Conservation (phyloP, 768 basidiomycete species). For the Brasilioporus rufonigricans region DNA sequence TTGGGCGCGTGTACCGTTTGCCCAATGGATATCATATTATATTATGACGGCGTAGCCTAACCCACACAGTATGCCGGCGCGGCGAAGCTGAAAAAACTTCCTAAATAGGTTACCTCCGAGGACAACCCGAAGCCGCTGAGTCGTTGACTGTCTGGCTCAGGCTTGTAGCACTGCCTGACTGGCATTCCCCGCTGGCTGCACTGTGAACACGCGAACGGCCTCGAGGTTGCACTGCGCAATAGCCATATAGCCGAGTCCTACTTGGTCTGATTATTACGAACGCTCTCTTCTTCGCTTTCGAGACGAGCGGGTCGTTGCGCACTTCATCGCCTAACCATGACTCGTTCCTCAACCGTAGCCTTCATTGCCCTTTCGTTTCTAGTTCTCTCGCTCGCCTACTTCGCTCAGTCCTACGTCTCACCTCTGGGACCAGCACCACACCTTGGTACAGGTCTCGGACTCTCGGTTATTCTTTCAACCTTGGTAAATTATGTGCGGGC, state of each 20-base stretch:
- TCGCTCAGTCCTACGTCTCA: conserved; percentile 29
- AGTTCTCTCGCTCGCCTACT: conserved; percentile 30
- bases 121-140: not conserved
- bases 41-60: not conserved
- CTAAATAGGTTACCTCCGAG: no score
- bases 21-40: not conserved
- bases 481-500: conserved; percentile 27
- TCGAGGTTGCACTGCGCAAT: conserved; percentile 23
- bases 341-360: conserved; percentile 20
- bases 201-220: conserved; percentile 23
- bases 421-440: conserved; percentile 32
- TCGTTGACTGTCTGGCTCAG: not conserved
- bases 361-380: conserved; percentile 25
- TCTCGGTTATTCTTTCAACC: conserved; percentile 25
- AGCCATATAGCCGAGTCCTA: conserved; percentile 15
- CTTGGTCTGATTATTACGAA: conserved; percentile 10
- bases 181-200: conserved; percentile 22
- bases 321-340: conserved; percentile 15
- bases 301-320: conserved; percentile 4
- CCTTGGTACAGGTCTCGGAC: conserved; percentile 23
- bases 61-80: not conserved
- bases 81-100: no score
- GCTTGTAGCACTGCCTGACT: conserved; percentile 15
- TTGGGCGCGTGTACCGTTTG: not conserved
- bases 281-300: conserved; percentile 1